These are phyloP conservation scores for Wakefieldia striispora DNA, from an alignment of 768 basidiomycete genomes.

Conservation along the genomic window DNA sequence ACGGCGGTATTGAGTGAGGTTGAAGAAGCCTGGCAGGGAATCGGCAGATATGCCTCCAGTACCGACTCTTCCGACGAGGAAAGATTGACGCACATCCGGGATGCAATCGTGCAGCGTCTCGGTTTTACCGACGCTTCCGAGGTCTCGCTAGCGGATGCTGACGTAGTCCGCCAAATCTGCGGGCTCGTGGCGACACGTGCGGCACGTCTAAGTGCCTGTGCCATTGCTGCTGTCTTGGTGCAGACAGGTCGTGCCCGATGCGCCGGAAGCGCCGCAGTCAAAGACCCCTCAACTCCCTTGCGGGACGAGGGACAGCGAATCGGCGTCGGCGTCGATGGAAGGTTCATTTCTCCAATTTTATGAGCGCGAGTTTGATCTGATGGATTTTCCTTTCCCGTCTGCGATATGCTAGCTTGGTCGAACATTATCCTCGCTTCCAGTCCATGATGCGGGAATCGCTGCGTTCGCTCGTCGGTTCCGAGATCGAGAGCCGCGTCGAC, in stretches of 20 bases:
- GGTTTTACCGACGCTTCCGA: slow-evolving; percentile 50
- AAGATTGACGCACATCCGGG: slow-evolving; percentile 54
- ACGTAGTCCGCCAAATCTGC: slow-evolving; percentile 82
- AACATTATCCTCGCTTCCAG: slow-evolving; percentile 90
- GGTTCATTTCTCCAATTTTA: slow-evolving; percentile 41
- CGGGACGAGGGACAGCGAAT: slow-evolving; percentile 49
- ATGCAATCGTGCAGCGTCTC: slow-evolving; percentile 61
- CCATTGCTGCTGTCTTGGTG: slow-evolving; percentile 79
- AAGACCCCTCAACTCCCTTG: slow-evolving; percentile 3
- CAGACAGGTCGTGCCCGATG: slow-evolving; percentile 74
- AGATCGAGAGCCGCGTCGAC: slow-evolving; percentile 74
- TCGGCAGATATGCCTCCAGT: slow-evolving; percentile 28
- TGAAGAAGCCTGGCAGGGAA: slow-evolving; percentile 70
- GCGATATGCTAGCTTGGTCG: slow-evolving; percentile 60
- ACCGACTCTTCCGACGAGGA: slow-evolving; percentile 9
- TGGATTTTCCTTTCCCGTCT: background rate
- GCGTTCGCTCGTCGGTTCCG: slow-evolving; percentile 69
- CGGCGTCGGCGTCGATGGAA: slow-evolving; percentile 90
- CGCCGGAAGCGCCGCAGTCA: slow-evolving; percentile 31
- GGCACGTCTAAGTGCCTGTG: slow-evolving; percentile 79
- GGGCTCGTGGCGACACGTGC: slow-evolving; percentile 79
- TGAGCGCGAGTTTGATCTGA: background rate
- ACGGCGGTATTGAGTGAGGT: slow-evolving; percentile 88
- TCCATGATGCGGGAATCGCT: slow-evolving; percentile 71
- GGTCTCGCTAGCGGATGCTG: slow-evolving; percentile 58